A percentile compares a stretch with the other conserved stretches of the same genome.
Evolutionary conservation across 73 alveolate species (phyloP).

Genomic region (Paraurostyla sp.): DNA sequence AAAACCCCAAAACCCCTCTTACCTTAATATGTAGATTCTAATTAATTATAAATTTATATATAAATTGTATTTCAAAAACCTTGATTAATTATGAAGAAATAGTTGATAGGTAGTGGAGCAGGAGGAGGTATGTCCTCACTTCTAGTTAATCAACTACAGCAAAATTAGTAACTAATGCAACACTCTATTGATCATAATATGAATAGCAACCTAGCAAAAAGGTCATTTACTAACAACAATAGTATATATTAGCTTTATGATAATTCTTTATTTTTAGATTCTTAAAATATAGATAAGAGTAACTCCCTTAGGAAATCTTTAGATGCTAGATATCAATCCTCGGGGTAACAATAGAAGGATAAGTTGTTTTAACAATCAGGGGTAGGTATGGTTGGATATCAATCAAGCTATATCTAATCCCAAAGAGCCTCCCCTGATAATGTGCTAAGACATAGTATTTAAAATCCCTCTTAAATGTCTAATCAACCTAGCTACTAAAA

Average conservation of each 20-base stretch:
- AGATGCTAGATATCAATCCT: background rate
- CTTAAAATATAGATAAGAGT: background rate
- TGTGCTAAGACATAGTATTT: background rate
- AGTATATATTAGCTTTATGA: background rate
- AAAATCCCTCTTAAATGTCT: background rate
- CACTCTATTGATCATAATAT: background rate
- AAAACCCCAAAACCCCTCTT: too few relatives aligned
- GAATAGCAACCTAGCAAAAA: background rate
- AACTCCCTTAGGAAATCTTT: constrained; percentile 6
- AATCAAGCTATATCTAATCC: background rate
- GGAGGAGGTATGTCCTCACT: background rate
- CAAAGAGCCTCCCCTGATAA: constrained; percentile 14
- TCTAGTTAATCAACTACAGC: background rate
- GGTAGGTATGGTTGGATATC: too few relatives aligned
- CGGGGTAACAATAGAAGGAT: background rate
- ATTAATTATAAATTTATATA: too few relatives aligned
- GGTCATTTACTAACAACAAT: background rate
- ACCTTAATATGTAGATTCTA: too few relatives aligned
- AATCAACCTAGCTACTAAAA: constrained; percentile 15
- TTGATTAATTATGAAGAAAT: background rate
- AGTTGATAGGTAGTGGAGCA: background rate
- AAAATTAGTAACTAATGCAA: background rate
- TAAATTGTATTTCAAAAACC: too few relatives aligned
- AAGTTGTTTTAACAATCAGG: background rate
- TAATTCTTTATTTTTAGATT: background rate